Evolutionary conservation across 2,329 filamentous ascomycete genomes (phyloP).

Genomic region (Fusarium sp.): DNA sequence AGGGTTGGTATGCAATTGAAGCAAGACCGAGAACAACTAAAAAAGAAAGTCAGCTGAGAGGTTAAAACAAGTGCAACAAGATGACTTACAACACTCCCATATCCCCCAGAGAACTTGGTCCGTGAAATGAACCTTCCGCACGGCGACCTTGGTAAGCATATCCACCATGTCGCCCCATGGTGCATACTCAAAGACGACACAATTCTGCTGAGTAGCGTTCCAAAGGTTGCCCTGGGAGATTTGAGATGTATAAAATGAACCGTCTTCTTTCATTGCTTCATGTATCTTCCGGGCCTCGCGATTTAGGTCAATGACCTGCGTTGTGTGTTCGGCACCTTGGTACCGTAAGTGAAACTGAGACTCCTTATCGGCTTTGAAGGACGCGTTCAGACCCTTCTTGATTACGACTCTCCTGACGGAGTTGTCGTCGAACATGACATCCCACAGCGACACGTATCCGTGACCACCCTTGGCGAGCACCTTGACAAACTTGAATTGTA

Average conservation of each 20-base stretch:
- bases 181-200: conserved; percentile 48
- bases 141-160: conserved; percentile 29
- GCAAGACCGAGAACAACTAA: conserved; percentile 49
- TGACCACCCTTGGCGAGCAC: conserved; percentile 48
- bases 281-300: conserved; percentile 23
- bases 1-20: conserved; percentile 47
- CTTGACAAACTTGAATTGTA: conserved; percentile 45
- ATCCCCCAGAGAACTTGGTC: conserved; percentile 49
- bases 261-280: conserved; percentile 3
- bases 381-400: conserved; percentile 30
- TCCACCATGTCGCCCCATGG: conserved; percentile 42
- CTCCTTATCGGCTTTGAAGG: conserved; percentile 34
- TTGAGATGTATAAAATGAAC: not conserved
- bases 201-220: not conserved
- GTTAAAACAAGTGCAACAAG: not conserved
- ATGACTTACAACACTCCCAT: conserved; percentile 50
- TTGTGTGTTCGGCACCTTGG: conserved; percentile 45
- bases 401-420: conserved; percentile 45
- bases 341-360: conserved; percentile 48
- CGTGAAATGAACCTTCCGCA: conserved; percentile 17
- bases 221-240: conserved; percentile 11
- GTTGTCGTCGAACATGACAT: conserved; percentile 41
- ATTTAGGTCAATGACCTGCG: conserved; percentile 47
- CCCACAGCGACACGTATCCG: conserved; percentile 47
- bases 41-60: conserved; percentile 4